Conservation (phyloP, 1,139 yeast species). For the Blastobotrys buckinghamii region DNA sequence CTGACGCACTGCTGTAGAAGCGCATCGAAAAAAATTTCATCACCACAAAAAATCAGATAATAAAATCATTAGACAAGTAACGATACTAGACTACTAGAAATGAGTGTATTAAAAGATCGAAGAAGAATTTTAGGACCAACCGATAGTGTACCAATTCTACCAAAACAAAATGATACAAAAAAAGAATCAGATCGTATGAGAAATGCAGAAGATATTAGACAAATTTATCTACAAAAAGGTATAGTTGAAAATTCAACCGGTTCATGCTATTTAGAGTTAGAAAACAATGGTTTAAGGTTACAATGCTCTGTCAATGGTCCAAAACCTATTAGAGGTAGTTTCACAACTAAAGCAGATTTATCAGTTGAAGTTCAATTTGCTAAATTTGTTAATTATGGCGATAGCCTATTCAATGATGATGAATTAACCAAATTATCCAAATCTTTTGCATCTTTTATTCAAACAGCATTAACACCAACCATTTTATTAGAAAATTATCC, state of each 20-base stretch:
- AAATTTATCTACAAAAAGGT: constrained; percentile 43
- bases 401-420: constrained; percentile 28
- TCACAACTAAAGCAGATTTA: constrained; percentile 61
- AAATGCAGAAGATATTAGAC: constrained; percentile 11
- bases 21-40: too few relatives aligned
- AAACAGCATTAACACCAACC: constrained; percentile 54
- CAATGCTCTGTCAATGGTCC: constrained; percentile 84
- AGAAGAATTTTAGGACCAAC: constrained; percentile 36
- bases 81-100: not conserved
- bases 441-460: constrained; percentile 48
- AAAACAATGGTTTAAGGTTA: constrained; percentile 48
- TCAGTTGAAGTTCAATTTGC: constrained; percentile 61
- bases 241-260: constrained; percentile 73
- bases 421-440: constrained; percentile 36
- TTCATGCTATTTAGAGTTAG: constrained; percentile 67
- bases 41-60: too few relatives aligned
- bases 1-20: too few relatives aligned
- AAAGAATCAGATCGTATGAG: constrained; percentile 9
- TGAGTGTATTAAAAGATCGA: constrained; percentile 32
- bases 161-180: not conserved
- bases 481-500: constrained; percentile 73
- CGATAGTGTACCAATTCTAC: constrained; percentile 27
- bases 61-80: not conserved
- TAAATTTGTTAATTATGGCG: constrained; percentile 36
- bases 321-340: constrained; percentile 74